These are phyloP conservation scores for Carex myosuroides DNA, from an alignment of 176 grass and related monocot genomes.

Conservation along the genomic window DNA sequence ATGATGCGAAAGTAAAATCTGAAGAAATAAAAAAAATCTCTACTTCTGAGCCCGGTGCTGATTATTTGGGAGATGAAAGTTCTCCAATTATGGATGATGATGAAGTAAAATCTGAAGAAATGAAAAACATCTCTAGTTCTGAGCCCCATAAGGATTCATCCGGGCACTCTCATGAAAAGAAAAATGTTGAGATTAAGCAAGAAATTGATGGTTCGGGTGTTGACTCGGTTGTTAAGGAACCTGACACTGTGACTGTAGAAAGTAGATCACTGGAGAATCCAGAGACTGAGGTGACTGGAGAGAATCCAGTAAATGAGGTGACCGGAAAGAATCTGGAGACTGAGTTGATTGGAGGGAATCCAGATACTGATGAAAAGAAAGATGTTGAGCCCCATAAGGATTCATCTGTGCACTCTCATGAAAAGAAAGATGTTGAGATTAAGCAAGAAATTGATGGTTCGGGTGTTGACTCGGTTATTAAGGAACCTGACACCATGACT, in stretches of 20 bases:
- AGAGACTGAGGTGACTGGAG: constrained; percentile 25
- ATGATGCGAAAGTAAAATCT: constrained; percentile 31
- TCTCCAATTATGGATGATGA: constrained; percentile 39
- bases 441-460: constrained; percentile 28
- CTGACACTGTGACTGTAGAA: neutral
- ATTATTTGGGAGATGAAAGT: constrained; percentile 43
- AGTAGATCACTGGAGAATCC: constrained; percentile 7
- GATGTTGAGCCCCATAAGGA: no score
- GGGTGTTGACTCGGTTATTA: neutral
- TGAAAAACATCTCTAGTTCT: constrained; percentile 18
- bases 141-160: constrained; percentile 23
- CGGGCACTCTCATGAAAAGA: neutral
- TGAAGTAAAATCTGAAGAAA: constrained; percentile 28
- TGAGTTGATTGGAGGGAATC: neutral
- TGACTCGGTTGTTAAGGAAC: neutral
- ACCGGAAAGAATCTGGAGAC: neutral
- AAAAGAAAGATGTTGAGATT: constrained; percentile 1
- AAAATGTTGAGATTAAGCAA: constrained; percentile 14
- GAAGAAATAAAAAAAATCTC: constrained; percentile 29
- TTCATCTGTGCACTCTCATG: neutral
- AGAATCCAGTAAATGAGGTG: constrained; percentile 8
- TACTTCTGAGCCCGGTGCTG: constrained; percentile 11
- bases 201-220: constrained; percentile 19
- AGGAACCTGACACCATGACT: neutral
- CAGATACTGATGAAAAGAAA: neutral